A percentile compares a stretch with the other conserved stretches of the same genome.
These are phyloP conservation scores for Trichophyton rubrum DNA, from an alignment of 2,329 filamentous ascomycete species.

Conservation along the genomic window DNA sequence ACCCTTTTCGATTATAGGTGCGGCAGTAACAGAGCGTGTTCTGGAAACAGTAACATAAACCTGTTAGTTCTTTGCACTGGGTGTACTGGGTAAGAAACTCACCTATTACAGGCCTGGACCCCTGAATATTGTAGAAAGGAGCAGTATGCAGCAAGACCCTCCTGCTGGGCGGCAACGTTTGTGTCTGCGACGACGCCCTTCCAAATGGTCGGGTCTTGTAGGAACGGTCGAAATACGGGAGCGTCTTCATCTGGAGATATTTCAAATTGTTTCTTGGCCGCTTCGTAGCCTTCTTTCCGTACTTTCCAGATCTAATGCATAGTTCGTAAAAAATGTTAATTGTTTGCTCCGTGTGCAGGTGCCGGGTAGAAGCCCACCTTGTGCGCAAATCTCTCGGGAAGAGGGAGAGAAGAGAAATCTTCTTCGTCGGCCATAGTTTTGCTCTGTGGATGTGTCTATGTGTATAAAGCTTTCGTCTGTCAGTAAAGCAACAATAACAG, in stretches of 20 bases:
- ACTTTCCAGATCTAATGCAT: conserved; percentile 74
- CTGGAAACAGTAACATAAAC: conserved; percentile 26
- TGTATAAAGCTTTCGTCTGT: not conserved
- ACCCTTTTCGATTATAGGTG: conserved; percentile 79
- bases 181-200: conserved; percentile 87
- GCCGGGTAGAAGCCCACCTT: conserved; percentile 44
- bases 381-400: conserved; percentile 70
- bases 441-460: not conserved
- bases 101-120: conserved; percentile 61
- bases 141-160: conserved; percentile 76
- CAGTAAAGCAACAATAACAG: not conserved
- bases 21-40: conserved; percentile 62
- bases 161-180: conserved; percentile 92
- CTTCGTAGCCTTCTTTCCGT: conserved; percentile 87
- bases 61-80: not conserved
- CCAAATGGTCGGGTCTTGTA: conserved; percentile 75
- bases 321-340: not conserved
- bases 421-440: conserved; percentile 62
- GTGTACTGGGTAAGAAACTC: conserved; percentile 15
- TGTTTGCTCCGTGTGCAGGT: not conserved
- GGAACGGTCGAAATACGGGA: conserved; percentile 73
- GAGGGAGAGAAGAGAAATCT: conserved; percentile 65
- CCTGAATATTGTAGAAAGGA: conserved; percentile 88
- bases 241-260: conserved; percentile 73
- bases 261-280: conserved; percentile 76